Conservation (phyloP, 2,329 filamentous ascomycete genomes). For the Ophiocordyceps robertsii region DNA sequence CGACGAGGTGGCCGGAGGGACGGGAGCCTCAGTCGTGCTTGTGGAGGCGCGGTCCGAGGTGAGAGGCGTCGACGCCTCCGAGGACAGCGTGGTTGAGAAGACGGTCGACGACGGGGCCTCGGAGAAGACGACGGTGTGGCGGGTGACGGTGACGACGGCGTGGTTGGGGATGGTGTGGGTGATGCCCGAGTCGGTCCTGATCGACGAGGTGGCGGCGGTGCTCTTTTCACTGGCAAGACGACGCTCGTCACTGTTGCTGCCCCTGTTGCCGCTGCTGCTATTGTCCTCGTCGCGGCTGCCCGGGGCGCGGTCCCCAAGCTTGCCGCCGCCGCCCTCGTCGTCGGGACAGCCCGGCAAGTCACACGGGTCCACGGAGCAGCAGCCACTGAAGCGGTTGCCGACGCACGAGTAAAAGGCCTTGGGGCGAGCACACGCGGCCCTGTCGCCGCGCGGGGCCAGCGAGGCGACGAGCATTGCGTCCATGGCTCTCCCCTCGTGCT, state of each 20-base stretch:
- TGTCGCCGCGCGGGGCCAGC: neutral
- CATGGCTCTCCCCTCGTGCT: neutral
- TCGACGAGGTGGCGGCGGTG: conserved; percentile 5
- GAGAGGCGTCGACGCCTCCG: neutral
- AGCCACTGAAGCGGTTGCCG: conserved; percentile 24
- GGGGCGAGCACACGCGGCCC: conserved; percentile 14
- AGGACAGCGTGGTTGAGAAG: neutral
- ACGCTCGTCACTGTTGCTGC: neutral
- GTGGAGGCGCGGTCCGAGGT: neutral
- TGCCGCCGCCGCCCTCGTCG: conserved; percentile 1
- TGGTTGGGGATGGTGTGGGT: conserved; percentile 22
- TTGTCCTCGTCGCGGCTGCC: neutral
- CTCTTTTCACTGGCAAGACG: neutral
- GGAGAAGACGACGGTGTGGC: conserved; percentile 17
- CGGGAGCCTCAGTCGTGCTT: neutral
- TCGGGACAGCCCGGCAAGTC: conserved; percentile 15
- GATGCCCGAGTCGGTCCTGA: conserved; percentile 21
- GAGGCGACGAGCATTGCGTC: conserved; percentile 1
- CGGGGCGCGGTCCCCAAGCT: neutral
- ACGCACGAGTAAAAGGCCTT: conserved; percentile 23
- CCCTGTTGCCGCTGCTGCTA: neutral
- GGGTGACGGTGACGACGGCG: conserved; percentile 19
- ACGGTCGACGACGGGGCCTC: conserved; percentile 9
- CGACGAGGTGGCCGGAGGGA: neutral
- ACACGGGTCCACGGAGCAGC: conserved; percentile 33